Evolutionary conservation across 2,329 filamentous ascomycete species (phyloP).

Genomic region (Ramichloridium luteum): DNA sequence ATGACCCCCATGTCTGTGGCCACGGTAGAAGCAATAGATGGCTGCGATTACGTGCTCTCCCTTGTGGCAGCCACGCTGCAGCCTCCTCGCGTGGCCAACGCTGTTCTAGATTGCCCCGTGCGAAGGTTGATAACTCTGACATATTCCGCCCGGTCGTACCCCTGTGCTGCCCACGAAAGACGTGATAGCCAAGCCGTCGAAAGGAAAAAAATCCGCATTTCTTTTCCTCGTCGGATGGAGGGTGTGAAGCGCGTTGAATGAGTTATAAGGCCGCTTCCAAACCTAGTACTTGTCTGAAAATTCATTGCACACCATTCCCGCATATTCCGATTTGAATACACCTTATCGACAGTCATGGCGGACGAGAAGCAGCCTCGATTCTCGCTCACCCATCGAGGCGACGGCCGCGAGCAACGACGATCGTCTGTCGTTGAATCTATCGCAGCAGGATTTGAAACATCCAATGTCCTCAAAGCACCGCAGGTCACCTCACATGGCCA

Average conservation of each 20-base stretch:
- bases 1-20: not conserved
- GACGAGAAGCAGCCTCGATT: constrained; percentile 1
- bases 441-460: constrained; percentile 6
- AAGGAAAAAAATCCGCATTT: no score
- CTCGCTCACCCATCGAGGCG: constrained; percentile 6
- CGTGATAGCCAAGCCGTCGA: not conserved
- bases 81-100: not conserved
- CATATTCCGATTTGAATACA: no score
- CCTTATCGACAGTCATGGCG: constrained; percentile 1
- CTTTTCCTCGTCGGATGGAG: no score
- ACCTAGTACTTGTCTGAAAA: not conserved
- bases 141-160: not conserved
- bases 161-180: not conserved
- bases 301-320: not conserved
- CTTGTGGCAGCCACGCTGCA: not conserved
- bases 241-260: no score
- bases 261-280: not conserved
- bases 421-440: constrained; percentile 4
- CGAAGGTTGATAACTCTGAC: not conserved
- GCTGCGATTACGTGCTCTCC: not conserved
- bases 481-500: constrained; percentile 5
- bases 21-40: not conserved
- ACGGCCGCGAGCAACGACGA: constrained; percentile 1
- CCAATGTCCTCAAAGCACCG: constrained; percentile 6
- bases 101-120: not conserved